These are phyloP conservation scores for Ceratocystis cubensis DNA, from an alignment of 2,329 filamentous ascomycete species.

Conservation along the genomic window DNA sequence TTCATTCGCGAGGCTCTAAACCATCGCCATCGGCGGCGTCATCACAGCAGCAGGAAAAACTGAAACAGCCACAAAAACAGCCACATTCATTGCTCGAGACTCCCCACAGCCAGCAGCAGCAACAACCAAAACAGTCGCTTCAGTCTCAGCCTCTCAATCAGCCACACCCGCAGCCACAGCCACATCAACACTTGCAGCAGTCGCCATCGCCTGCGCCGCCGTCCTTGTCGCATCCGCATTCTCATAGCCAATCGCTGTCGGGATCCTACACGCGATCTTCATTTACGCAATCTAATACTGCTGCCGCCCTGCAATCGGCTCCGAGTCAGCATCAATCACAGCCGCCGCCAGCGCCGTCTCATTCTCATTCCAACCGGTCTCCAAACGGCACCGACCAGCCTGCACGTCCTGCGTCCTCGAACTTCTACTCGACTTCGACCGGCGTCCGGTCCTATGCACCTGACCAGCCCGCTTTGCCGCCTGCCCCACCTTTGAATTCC, in stretches of 20 bases:
- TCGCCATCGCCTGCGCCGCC: not conserved
- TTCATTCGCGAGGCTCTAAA: constrained; percentile 7
- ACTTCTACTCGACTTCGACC: constrained; percentile 16
- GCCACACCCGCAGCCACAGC: constrained; percentile 6
- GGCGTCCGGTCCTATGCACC: constrained; percentile 16
- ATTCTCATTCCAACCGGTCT: constrained; percentile 11
- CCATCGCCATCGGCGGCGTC: not conserved
- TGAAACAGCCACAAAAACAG: not conserved
- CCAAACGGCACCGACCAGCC: constrained; percentile 6
- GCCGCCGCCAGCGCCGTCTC: not conserved
- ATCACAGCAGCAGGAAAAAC: not conserved
- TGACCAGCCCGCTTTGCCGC: constrained; percentile 19
- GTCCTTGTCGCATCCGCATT: not conserved
- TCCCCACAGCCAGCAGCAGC: not conserved
- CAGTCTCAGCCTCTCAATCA: constrained; percentile 7
- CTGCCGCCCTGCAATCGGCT: not conserved
- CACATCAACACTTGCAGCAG: not conserved
- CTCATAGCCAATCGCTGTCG: not conserved
- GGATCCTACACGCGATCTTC: not conserved
- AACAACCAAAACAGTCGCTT: constrained; percentile 1
- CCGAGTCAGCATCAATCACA: not conserved
- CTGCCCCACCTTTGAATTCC: constrained; percentile 26
- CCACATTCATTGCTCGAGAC: not conserved
- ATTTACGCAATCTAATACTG: not conserved
- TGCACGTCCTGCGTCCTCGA: constrained; percentile 4